Evolutionary conservation across 1,284 basidiomycete genomes (phyloP), one percentile per base, ranked within the genome.

Genomic region (Anthracocystis setariae): DNA sequence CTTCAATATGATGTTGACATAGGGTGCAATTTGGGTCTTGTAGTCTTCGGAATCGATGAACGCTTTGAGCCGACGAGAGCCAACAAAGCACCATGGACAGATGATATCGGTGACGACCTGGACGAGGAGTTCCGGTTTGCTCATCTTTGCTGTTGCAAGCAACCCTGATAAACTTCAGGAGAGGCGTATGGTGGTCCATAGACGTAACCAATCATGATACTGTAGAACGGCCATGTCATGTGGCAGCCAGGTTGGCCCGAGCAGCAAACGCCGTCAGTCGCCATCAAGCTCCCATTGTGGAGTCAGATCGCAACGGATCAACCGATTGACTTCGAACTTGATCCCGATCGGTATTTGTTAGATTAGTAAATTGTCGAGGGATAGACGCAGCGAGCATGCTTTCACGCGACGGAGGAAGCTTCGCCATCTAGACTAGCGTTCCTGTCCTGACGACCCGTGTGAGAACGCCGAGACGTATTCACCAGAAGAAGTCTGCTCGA

Each of bases 71-170:
- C 69, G 49, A 21, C 60, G 55, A 21, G 70, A 63, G 3, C 71
- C 71, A 9, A 74, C 65, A 25, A 64, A 68, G 46, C 74, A 76
- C 74, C 74, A 76, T 8, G 74, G 74, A 44, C 74, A 76, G 52
- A 66, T 67, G 40, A 66, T 51, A 46, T 76, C 74, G 20, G 68
- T 69, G 1, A 65, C 61, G 0, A 74, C 39, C 37, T 76, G 56
- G 17, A 76, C 24, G 1, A 74, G 55, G 1, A 76, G 55, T 25
- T 73, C 74, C 18, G 67, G 72, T 45, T 72, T 76, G 53, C 29
- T 57, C 72, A 65, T 71, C 3, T 17, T 59, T 33, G 23, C 24
- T 32, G 15, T 27, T 3, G 17, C 35, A n/a, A n/a, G n/a, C n/a
- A n/a, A n/a, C n/a, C n/a, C n/a, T n/a, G 21, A 25, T n/a, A 3